Evolutionary conservation across 257 asterid species (phyloP).

Genomic region (Fraxinus anomala): DNA sequence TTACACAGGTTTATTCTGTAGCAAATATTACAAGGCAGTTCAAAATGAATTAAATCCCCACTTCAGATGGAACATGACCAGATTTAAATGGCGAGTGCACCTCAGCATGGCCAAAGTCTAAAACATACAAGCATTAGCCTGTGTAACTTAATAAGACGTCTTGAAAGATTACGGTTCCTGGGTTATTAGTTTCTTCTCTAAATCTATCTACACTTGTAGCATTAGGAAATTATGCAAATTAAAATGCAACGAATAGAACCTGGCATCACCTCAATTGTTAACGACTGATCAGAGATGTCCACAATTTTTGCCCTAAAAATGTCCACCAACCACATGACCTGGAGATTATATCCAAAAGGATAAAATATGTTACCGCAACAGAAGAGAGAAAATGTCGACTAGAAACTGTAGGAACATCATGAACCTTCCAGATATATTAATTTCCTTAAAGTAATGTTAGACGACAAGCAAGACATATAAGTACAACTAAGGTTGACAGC

Average conservation of each 20-base stretch:
- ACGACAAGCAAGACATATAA: slow-evolving; percentile 6
- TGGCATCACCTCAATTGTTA: slow-evolving; percentile 85
- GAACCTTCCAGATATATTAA: neutral
- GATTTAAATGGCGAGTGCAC: neutral
- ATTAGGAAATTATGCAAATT: slow-evolving; percentile 1
- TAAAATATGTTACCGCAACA: slow-evolving; percentile 4
- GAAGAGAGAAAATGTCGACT: slow-evolving; percentile 10
- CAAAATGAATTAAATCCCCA: neutral
- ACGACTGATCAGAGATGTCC: slow-evolving; percentile 84
- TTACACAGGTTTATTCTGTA: slow-evolving; percentile 9
- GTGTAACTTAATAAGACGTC: slow-evolving; percentile 7
- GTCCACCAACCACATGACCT: slow-evolving; percentile 98
- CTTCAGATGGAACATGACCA: slow-evolving; percentile 4
- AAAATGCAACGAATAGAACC: slow-evolving; percentile 11
- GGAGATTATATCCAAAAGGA: slow-evolving; percentile 29
- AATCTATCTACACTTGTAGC: slow-evolving; percentile 12
- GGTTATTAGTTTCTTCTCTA: neutral
- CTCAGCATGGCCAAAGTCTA: neutral
- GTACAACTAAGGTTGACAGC: neutral
- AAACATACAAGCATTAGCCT: slow-evolving; percentile 3
- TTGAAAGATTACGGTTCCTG: neutral
- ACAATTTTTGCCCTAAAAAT: slow-evolving; percentile 92
- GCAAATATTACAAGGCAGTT: neutral
- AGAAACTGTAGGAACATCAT: slow-evolving; percentile 7
- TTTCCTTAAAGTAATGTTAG: slow-evolving; percentile 4